Evolutionary conservation across 2,329 filamentous ascomycete species (phyloP), one percentile per base, ranked within the genome.

Genomic region (Clarireedia homoeocarpa): DNA sequence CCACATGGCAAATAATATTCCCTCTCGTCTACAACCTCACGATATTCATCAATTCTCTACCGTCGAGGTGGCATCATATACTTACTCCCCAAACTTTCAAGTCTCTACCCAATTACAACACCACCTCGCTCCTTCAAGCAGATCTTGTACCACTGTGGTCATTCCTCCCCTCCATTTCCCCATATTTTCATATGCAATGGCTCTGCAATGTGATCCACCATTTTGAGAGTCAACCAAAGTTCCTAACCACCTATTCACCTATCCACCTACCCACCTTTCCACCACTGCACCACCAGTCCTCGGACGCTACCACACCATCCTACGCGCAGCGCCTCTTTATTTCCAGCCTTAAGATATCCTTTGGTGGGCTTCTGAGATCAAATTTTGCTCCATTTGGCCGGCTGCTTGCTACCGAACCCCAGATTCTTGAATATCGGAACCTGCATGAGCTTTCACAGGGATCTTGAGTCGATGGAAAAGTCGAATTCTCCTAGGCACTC

Each of bases 401-500:
- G 63, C 61, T 63, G 62, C 58, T 50, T 57, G 55, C 56, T 62
- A 58, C 62, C 62, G 61, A 64, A 65, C 64, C 39, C 39, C 39
- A 20, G 39, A 42, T 20, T 67, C 63, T 53, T 59, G 47, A 45
- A 45, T 38, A 51, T 51, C 48, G 56, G 61, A 59, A 61, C 64
- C 64, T 66, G 64, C 64, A 66, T 65, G 60, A 65, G 26, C 48
- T 57, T 54, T 59, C 63, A 59, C 62, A 61, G 53, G 62, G 60
- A 58, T 61, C 36, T 20, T 10, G 7, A 53, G 17, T 48, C 15
- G 36, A 40, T 55, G 58, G 47, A 57, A 58, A 50, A 42, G 44
- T 57, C 40, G 45, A 50, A 57, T 44, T 51, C 44, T 47, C 50
- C 38, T 56, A 48, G 42, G 55, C 55, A 59, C 44, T 46, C 45